phyloP scores from a whole-genome alignment of 129 eudicot genomes.

The Centella asiatica region DNA sequence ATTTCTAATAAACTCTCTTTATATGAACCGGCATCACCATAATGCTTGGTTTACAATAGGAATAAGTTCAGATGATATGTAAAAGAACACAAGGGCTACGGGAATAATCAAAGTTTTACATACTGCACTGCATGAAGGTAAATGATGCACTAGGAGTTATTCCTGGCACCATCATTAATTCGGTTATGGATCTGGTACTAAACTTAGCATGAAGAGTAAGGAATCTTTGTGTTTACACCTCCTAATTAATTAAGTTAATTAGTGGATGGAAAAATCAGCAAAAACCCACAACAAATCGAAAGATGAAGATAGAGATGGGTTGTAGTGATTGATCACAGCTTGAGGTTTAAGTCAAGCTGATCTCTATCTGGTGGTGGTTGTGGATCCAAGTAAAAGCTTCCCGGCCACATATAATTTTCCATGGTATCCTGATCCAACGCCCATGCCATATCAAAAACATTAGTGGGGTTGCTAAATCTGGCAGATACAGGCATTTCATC shows the following conservation, averaged over 20 bases:
- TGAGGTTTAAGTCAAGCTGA: conserved; percentile 46
- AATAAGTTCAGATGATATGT: not conserved
- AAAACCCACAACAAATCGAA: not conserved
- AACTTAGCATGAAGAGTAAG: conserved; percentile 6
- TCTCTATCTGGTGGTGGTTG: conserved; percentile 22
- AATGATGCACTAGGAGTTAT: not conserved
- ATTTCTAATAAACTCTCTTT: not conserved
- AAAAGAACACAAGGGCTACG: not conserved
- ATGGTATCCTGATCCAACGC: conserved; percentile 15
- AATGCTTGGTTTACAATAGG: not conserved
- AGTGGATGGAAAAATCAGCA: not conserved
- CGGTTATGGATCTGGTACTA: not conserved
- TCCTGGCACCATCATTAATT: not conserved
- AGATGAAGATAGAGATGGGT: conserved; percentile 2
- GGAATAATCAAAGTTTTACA: not conserved
- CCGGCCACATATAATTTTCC: conserved; percentile 52
- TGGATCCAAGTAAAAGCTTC: conserved; percentile 43
- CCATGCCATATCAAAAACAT: conserved; percentile 22
- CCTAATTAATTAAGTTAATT: not conserved
- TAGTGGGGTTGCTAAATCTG: conserved; percentile 23
- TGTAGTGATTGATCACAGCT: conserved; percentile 19
- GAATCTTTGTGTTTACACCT: conserved; percentile 3
- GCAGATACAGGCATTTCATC: conserved; percentile 17
- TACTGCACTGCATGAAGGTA: not conserved
- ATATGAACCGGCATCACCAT: not conserved